Conservation (phyloP, 2,329 filamentous ascomycete genomes). For the Thelonectria blattea region DNA sequence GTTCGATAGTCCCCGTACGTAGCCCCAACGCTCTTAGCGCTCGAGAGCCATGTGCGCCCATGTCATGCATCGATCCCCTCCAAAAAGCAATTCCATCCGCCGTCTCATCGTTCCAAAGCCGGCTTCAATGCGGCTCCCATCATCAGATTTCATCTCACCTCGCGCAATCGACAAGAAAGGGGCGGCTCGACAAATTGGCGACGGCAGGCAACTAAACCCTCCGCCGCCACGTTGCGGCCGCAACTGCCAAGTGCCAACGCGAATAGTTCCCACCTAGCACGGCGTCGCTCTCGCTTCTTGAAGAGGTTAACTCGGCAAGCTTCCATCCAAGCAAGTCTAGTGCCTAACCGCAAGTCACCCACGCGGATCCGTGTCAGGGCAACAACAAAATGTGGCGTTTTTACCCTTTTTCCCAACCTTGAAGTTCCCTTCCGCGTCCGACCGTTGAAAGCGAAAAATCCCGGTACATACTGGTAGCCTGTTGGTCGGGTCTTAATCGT, state of each 20-base stretch:
- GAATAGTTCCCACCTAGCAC: background rate
- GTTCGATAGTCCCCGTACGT: background rate
- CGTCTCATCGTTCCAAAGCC: background rate
- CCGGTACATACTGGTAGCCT: too few species aligned
- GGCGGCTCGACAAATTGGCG: too few species aligned
- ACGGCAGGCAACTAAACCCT: background rate
- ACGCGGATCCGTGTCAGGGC: background rate
- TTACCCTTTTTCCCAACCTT: too few species aligned
- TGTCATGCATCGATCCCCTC: background rate
- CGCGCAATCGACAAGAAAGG: background rate
- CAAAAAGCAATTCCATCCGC: background rate
- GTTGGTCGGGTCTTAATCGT: too few species aligned
- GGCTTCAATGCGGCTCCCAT: background rate
- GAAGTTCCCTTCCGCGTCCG: background rate
- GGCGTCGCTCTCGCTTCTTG: background rate
- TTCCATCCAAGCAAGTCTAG: background rate
- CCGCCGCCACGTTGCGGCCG: background rate
- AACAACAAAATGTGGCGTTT: background rate
- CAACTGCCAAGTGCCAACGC: background rate
- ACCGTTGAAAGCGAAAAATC: background rate
- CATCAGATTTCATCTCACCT: background rate
- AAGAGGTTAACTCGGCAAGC: background rate
- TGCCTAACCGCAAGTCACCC: background rate
- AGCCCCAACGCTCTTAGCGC: background rate
- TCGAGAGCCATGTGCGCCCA: too few species aligned